phyloP scores from a whole-genome alignment of 2,329 filamentous ascomycete species.

The Talaromyces sp. region DNA sequence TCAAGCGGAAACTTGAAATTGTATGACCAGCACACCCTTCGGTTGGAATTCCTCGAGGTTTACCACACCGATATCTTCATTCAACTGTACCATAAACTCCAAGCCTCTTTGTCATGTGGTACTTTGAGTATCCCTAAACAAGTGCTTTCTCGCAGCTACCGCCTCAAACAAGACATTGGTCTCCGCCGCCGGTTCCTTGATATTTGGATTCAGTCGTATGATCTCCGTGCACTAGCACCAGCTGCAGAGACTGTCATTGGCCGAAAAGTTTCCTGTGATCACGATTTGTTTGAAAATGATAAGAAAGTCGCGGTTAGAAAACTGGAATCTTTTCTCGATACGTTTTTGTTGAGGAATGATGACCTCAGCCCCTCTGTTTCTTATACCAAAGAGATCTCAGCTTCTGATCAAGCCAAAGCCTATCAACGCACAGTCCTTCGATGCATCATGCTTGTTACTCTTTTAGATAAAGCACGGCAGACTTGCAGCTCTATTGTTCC shows the following conservation, averaged over 20 bases:
- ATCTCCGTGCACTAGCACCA: conserved; percentile 52
- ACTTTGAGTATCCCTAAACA: conserved; percentile 60
- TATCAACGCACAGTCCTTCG: conserved; percentile 61
- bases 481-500: conserved; percentile 34
- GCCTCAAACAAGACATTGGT: conserved; percentile 60
- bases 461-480: conserved; percentile 60
- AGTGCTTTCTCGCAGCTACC: conserved; percentile 46
- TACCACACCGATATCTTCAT: conserved; percentile 58
- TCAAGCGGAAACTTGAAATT: conserved; percentile 19
- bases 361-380: conserved; percentile 45
- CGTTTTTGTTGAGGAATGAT: conserved; percentile 61
- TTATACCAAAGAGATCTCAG: conserved; percentile 35
- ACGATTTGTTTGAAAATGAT: not conserved
- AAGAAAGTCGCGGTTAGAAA: conserved; percentile 38
- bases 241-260: conserved; percentile 63
- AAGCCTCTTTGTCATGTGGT: conserved; percentile 62
- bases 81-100: conserved; percentile 58
- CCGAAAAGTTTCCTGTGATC: conserved; percentile 46
- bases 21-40: conserved; percentile 38
- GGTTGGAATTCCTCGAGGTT: conserved; percentile 53
- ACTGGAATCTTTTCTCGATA: conserved; percentile 57
- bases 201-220: conserved; percentile 62
- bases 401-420: conserved; percentile 49
- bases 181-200: conserved; percentile 59
- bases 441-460: conserved; percentile 61